A percentile compares a stretch with the other conserved stretches of the same genome.
phyloP scores from a whole-genome alignment of 495 filamentous ascomycete species.

The Podospora pseudopauciseta region DNA sequence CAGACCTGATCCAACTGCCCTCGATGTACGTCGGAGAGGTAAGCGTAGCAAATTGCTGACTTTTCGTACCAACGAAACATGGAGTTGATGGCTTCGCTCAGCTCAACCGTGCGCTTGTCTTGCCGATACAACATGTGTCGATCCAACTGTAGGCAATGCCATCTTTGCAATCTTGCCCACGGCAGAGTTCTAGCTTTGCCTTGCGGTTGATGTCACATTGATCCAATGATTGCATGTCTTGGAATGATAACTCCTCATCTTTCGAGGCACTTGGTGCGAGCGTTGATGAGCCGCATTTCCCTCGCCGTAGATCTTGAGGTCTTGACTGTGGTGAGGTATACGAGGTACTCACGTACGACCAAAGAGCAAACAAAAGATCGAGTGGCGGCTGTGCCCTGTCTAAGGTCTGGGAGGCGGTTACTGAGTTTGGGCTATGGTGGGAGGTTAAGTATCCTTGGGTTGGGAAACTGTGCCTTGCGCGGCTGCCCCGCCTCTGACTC shows the following conservation, averaged over 20 bases:
- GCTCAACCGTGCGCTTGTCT: constrained; percentile 36
- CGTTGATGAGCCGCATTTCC: constrained; percentile 15
- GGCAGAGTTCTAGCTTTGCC: constrained; percentile 11
- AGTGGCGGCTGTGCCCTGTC: no score
- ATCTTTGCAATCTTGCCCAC: constrained; percentile 13
- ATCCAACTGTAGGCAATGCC: constrained; percentile 32
- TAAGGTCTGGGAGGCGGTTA: no score
- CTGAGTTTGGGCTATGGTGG: no score
- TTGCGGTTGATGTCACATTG: not conserved
- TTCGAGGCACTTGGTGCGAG: constrained; percentile 11
- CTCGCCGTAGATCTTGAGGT: no score
- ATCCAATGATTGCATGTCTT: constrained; percentile 14
- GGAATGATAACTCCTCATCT: constrained; percentile 17
- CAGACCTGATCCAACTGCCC: no score
- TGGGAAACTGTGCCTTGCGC: no score
- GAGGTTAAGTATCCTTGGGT: no score
- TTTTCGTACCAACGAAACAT: constrained; percentile 32
- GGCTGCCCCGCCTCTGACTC: no score
- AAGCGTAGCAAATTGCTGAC: constrained; percentile 32
- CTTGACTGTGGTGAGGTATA: no score
- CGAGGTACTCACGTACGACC: no score
- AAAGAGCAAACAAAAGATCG: no score
- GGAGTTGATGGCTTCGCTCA: constrained; percentile 23
- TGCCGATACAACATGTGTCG: constrained; percentile 43
- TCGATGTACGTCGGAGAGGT: constrained; percentile 21